phyloP scores from a whole-genome alignment of 2,329 filamentous ascomycete species.

The Coniochaeta pulveracea region DNA sequence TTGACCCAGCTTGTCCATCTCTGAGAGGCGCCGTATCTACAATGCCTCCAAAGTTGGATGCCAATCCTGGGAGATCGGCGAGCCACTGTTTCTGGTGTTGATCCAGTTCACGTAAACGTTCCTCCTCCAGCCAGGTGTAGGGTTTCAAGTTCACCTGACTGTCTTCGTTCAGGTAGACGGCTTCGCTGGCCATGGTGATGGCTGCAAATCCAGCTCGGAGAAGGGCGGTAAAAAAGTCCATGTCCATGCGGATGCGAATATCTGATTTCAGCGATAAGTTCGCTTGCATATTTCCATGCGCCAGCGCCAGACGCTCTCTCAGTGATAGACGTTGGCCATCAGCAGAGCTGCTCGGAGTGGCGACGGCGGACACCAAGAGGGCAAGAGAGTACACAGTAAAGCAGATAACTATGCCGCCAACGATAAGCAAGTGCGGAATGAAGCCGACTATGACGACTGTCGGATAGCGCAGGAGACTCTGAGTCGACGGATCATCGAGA shows the following conservation, averaged over 20 bases:
- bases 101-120: slow-evolving; percentile 69
- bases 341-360: slow-evolving; percentile 38
- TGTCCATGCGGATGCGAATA: slow-evolving; percentile 69
- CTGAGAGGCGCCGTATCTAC: slow-evolving; percentile 45
- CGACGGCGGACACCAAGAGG: slow-evolving; percentile 62
- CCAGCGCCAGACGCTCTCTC: slow-evolving; percentile 51
- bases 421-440: slow-evolving; percentile 82
- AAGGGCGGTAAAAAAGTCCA: slow-evolving; percentile 92
- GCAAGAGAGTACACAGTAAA: slow-evolving; percentile 67
- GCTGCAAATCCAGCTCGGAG: slow-evolving; percentile 79
- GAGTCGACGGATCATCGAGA: slow-evolving; percentile 44
- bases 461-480: slow-evolving; percentile 73
- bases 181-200: slow-evolving; percentile 87
- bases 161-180: slow-evolving; percentile 91
- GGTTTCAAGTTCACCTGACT: slow-evolving; percentile 59
- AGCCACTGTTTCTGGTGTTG: slow-evolving; percentile 40
- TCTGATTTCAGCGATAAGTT: slow-evolving; percentile 68
- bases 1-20: slow-evolving; percentile 26
- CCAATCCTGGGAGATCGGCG: slow-evolving; percentile 27
- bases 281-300: slow-evolving; percentile 85
- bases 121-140: slow-evolving; percentile 87
- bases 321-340: slow-evolving; percentile 27
- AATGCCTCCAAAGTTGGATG: slow-evolving; percentile 38
- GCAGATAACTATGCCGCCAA: slow-evolving; percentile 69
- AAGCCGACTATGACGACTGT: slow-evolving; percentile 94